phyloP scores from a whole-genome alignment of 495 filamentous ascomycete species.

The Penicillium paxilli region DNA sequence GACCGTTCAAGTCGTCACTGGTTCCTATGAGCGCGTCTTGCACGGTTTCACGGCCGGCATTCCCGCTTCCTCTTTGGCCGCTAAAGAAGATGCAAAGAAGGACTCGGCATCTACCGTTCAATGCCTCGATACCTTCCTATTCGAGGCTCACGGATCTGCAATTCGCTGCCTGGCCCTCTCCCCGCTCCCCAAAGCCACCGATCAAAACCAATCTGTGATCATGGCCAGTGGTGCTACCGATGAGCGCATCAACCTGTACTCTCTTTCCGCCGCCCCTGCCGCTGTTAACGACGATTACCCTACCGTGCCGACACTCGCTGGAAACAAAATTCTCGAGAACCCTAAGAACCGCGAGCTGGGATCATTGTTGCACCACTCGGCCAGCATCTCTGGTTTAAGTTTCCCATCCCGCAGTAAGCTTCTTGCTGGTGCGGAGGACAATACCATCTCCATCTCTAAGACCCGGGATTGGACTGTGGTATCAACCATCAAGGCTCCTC shows the following conservation, averaged over 20 bases:
- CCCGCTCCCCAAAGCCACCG: constrained; percentile 60
- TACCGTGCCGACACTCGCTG: constrained; percentile 59
- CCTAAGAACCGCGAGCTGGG: constrained; percentile 85
- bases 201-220: constrained; percentile 68
- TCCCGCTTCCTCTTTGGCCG: constrained; percentile 31
- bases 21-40: constrained; percentile 91
- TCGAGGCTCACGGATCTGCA: constrained; percentile 86
- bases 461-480: constrained; percentile 88
- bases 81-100: constrained; percentile 22
- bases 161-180: constrained; percentile 90
- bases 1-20: constrained; percentile 84
- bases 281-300: constrained; percentile 44
- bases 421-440: constrained; percentile 80
- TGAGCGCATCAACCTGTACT: constrained; percentile 93
- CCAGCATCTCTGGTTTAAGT: constrained; percentile 70
- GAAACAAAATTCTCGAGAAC: constrained; percentile 74
- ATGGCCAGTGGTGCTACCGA: constrained; percentile 90
- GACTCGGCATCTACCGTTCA: constrained; percentile 43
- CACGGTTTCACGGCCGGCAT: constrained; percentile 86
- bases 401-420: constrained; percentile 91
- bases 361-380: constrained; percentile 79
- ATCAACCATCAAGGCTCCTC: constrained; percentile 86
- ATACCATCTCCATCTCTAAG: constrained; percentile 79
- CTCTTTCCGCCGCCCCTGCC: constrained; percentile 71
- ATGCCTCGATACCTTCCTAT: constrained; percentile 93